Evolutionary conservation across 352 stramenopile genomes (phyloP), one percentile per base, ranked within the genome.

Genomic region (Phytophthora brassicae): DNA sequence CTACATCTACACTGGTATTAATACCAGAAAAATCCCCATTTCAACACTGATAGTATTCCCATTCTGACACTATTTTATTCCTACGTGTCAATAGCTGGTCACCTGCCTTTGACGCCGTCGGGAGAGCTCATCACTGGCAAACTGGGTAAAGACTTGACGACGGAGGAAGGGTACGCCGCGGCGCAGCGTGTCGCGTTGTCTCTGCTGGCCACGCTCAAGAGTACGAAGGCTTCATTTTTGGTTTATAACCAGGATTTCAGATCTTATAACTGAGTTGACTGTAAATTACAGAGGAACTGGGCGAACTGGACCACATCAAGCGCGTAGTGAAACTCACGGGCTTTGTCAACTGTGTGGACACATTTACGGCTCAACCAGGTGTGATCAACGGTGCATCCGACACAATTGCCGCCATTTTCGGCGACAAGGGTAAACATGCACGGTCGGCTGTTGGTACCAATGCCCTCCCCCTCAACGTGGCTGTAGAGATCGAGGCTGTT

Each of bases 401-500:
- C 76, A 74, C 98, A 0, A 85, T 91, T 46, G 72, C 79, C 56
- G 82, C 96, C 63, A 81, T 97, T 36, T 96, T 97, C 61, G 77
- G 82, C 41, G 80, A 94, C 47, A 91, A 90, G 66, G 88, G 88
- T 24, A 75, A 88, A 28, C 88, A 96, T 66, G 86, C 94, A 16
- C 80, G 96, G 51, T 98, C 89, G 63, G 96, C 96, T 26, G 94
- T 99, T 53, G 96, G 96, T 52, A 98, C 94, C 11, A 98, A 97
- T 68, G 90, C 93, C 16, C 73, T 99, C 50, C 96, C 96, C 19
- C 72, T 99, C 29, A 97, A 97, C 68, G 90, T 98, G 33, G 85
- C 92, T 33, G 94, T 99, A 11, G 96, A 99, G 81, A 90, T 99
- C 41, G 96, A 99, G 77, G 89, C 91, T 52, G 89, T 99, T 64